Conservation (phyloP, 108 stramenopile genomes). For the Pseudonitzschia multistriata region DNA sequence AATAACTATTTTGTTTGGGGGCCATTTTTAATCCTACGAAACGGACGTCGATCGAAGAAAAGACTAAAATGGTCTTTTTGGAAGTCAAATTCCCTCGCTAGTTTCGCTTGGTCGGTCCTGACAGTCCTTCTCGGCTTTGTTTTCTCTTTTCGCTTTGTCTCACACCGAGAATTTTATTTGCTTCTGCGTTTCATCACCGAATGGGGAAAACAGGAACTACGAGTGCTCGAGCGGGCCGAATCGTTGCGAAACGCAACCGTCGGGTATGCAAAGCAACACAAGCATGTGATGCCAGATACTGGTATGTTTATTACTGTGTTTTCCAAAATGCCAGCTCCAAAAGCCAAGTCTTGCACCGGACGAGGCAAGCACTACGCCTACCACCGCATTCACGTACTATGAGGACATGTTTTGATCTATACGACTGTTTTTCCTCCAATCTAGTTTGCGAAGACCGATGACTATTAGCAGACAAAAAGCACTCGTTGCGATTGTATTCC, state of each 20-base stretch:
- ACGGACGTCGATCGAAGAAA: neutral
- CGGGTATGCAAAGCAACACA: no score
- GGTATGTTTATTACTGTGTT: no score
- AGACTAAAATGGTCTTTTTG: neutral
- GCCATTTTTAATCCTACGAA: slow-evolving; percentile 9
- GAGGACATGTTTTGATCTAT: slow-evolving; percentile 25
- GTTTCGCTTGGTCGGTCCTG: slow-evolving; percentile 8
- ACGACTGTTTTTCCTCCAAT: slow-evolving; percentile 29
- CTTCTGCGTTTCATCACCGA: no score
- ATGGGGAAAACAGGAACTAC: no score
- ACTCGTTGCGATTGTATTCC: slow-evolving; percentile 33
- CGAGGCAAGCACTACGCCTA: neutral
- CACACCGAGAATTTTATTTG: no score
- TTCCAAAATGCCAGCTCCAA: no score
- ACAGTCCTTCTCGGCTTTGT: neutral
- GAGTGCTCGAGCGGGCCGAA: no score
- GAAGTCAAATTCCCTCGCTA: neutral
- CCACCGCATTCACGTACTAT: slow-evolving; percentile 27
- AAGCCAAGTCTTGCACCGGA: neutral
- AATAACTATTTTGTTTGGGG: neutral
- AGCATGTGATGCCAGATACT: no score
- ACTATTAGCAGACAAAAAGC: slow-evolving; percentile 33
- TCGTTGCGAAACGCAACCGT: no score
- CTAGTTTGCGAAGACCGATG: slow-evolving; percentile 28
- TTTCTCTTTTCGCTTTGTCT: no score